phyloP scores from a whole-genome alignment of 2,329 filamentous ascomycete species.

The Hysterium pulicare region DNA sequence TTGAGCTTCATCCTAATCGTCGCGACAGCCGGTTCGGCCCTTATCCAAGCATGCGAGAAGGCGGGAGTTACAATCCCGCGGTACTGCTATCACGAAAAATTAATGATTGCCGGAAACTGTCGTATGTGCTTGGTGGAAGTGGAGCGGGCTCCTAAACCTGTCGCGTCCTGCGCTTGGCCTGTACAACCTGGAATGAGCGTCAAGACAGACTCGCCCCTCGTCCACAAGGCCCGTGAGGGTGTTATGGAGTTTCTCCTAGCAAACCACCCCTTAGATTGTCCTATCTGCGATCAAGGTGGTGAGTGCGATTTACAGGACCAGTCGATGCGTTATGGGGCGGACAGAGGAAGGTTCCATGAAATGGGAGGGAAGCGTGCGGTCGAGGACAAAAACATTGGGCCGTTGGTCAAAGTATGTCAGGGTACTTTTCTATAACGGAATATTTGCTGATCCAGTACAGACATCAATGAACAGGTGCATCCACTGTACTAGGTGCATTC shows the following conservation, averaged over 20 bases:
- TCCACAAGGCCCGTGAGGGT: constrained; percentile 96
- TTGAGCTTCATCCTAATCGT: constrained; percentile 23
- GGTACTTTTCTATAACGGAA: not conserved
- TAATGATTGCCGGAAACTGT: constrained; percentile 99
- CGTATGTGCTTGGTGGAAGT: constrained; percentile 99
- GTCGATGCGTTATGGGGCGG: constrained; percentile 96
- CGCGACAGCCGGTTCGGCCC: constrained; percentile 78
- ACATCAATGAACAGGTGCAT: constrained; percentile 99
- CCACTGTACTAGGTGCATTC: constrained; percentile 95
- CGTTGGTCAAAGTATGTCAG: constrained; percentile 70
- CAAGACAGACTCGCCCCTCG: constrained; percentile 93
- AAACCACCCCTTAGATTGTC: constrained; percentile 94
- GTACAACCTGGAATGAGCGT: constrained; percentile 99
- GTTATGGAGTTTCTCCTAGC: constrained; percentile 98
- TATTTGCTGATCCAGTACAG: constrained; percentile 37
- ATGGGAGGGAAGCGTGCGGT: constrained; percentile 92
- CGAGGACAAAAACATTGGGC: constrained; percentile 99
- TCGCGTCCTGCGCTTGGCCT: constrained; percentile 97
- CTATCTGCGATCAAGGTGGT: constrained; percentile 97
- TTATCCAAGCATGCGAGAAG: constrained; percentile 99
- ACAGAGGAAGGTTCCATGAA: constrained; percentile 96
- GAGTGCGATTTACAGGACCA: constrained; percentile 99
- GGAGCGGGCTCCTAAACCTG: constrained; percentile 91
- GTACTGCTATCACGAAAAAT: constrained; percentile 99
- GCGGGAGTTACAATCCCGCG: constrained; percentile 86